Conservation (phyloP, 148 eudicot genomes). For the Rhododendron ferrugineum region DNA sequence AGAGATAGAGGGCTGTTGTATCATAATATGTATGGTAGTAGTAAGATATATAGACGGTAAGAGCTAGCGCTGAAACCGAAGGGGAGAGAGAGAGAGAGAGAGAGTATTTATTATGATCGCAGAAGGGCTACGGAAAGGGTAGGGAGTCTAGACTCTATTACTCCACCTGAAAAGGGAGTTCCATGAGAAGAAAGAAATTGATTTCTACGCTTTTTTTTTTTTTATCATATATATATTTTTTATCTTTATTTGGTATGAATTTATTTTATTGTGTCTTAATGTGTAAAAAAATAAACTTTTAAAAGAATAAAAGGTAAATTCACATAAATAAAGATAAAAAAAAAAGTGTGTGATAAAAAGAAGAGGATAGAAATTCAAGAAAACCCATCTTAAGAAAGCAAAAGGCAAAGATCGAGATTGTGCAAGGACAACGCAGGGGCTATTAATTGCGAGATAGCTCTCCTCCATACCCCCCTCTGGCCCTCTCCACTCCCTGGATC, state of each 20-base stretch:
- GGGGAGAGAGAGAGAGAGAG: constrained; percentile 9
- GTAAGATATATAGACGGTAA: not conserved
- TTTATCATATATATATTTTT: too few species aligned
- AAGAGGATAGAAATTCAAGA: too few species aligned
- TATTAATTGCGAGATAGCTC: not conserved
- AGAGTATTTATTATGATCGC: not conserved
- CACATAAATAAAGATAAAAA: too few species aligned
- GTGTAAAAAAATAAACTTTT: too few species aligned
- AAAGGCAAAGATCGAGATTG: not conserved
- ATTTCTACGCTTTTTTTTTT: too few species aligned
- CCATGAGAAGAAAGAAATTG: constrained; percentile 18
- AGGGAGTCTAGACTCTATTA: constrained; percentile 6
- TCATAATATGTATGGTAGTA: not conserved
- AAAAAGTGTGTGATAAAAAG: too few species aligned
- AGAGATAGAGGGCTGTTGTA: not conserved
- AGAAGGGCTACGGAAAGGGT: constrained; percentile 4
- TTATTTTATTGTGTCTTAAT: too few species aligned
- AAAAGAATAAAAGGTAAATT: too few species aligned
- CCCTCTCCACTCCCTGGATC: not conserved
- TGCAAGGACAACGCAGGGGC: not conserved
- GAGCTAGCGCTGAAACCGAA: constrained; percentile 35
- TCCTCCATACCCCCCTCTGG: not conserved
- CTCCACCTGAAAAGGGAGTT: constrained; percentile 27
- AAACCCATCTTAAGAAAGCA: not conserved
- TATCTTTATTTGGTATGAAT: too few species aligned